Evolutionary conservation across 176 grass and related monocot species (phyloP).

Genomic region (bread wheat (Triticum aestivum)): DNA sequence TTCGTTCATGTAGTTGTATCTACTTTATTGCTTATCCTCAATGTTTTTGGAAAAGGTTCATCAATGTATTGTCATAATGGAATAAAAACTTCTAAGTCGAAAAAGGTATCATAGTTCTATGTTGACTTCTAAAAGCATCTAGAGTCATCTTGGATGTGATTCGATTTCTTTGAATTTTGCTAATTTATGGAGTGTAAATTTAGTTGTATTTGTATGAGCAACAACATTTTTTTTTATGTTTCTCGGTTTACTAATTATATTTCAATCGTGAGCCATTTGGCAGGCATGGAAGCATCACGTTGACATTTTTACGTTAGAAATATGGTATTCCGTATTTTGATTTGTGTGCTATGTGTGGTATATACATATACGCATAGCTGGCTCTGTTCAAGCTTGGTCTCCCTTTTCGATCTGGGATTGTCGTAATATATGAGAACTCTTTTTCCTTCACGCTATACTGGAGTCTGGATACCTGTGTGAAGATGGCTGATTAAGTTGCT

Average conservation of each 20-base stretch:
- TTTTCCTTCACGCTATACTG: not conserved
- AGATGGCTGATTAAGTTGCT: not conserved
- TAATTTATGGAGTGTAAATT: not conserved
- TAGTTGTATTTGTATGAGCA: not conserved
- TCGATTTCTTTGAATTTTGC: not conserved
- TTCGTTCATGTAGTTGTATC: not conserved
- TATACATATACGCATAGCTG: not conserved
- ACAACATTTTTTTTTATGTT: not conserved
- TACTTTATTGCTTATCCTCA: not conserved
- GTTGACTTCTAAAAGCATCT: not conserved
- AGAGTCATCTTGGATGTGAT: not conserved
- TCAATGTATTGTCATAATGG: not conserved
- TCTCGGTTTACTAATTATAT: not conserved
- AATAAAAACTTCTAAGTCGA: not conserved
- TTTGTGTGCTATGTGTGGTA: not conserved
- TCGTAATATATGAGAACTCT: not conserved
- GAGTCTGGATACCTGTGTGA: not conserved
- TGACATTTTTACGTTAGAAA: not conserved
- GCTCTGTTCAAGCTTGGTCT: not conserved
- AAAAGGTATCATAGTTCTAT: not conserved
- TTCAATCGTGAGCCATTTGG: not conserved
- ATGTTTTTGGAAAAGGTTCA: not conserved
- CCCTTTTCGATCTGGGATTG: conserved; percentile 8
- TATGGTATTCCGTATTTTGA: not conserved
- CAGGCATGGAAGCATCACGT: not conserved